A percentile compares a stretch with the other conserved stretches of the same genome.
Conservation (phyloP, 1,139 yeast genomes). For the Saccharomycopsis hybrid region DNA sequence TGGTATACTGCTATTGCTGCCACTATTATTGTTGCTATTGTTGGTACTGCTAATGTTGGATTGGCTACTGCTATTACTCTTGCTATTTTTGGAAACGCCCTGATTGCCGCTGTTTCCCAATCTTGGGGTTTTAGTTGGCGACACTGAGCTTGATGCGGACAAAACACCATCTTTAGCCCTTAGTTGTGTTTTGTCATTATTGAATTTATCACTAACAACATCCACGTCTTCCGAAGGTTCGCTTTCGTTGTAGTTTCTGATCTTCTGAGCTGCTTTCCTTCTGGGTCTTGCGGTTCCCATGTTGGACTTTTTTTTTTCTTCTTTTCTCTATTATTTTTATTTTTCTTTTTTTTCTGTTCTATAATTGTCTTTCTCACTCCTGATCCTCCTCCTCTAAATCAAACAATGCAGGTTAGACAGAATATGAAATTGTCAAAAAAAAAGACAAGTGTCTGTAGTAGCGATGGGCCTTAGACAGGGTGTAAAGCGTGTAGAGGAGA, state of each 20-base stretch:
- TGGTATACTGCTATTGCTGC: background rate
- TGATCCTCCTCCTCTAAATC: too few species aligned
- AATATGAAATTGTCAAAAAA: too few species aligned
- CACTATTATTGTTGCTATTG: background rate
- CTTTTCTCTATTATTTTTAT: too few species aligned
- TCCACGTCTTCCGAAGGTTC: background rate
- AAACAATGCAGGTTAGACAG: too few species aligned
- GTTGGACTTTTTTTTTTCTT: too few species aligned
- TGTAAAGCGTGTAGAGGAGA: too few species aligned
- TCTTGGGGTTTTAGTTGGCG: background rate
- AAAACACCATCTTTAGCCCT: background rate
- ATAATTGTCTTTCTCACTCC: too few species aligned
- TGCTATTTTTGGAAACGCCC: background rate
- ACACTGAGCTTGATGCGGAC: background rate
- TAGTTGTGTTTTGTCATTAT: background rate
- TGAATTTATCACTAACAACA: background rate
- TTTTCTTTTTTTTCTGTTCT: too few species aligned
- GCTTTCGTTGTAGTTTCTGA: conserved; percentile 17
- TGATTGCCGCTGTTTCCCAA: background rate
- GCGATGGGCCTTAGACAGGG: too few species aligned
- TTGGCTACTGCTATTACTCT: too few species aligned
- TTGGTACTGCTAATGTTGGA: too few species aligned
- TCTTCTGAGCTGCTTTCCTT: conserved; percentile 19
- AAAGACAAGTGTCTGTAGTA: too few species aligned
- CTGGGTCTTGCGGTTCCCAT: conserved; percentile 13